phyloP scores from a whole-genome alignment of 805 yeast genomes.

The Candida bentonensis region DNA sequence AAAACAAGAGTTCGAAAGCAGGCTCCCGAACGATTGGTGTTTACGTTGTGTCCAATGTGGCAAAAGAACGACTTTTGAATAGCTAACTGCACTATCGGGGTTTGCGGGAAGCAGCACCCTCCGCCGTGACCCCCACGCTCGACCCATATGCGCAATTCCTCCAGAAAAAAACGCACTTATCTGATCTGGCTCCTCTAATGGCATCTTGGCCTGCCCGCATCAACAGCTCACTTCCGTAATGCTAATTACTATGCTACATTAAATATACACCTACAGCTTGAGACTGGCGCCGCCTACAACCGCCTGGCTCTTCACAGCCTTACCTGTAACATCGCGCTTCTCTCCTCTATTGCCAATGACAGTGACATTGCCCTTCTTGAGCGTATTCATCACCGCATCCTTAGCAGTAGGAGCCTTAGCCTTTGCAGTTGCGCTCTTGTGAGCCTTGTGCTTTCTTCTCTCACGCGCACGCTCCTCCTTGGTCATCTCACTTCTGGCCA shows the following conservation, averaged over 20 bases:
- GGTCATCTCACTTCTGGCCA: constrained; percentile 67
- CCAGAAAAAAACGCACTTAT: too few relatives aligned
- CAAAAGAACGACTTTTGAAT: too few relatives aligned
- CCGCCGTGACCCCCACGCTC: too few relatives aligned
- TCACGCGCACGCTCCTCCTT: constrained; percentile 78
- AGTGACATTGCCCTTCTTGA: constrained; percentile 65
- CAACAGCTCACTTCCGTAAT: too few relatives aligned
- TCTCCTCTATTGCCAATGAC: constrained; percentile 66
- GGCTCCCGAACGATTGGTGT: too few relatives aligned
- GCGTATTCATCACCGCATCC: constrained; percentile 44
- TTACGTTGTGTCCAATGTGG: too few relatives aligned
- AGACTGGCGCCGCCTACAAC: background rate
- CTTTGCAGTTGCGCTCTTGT: constrained; percentile 46
- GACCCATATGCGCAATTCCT: too few relatives aligned
- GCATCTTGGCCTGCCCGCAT: too few relatives aligned
- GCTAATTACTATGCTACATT: background rate
- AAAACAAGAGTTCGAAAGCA: too few relatives aligned
- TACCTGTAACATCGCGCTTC: constrained; percentile 59
- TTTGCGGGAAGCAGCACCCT: too few relatives aligned
- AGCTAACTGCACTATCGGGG: too few relatives aligned
- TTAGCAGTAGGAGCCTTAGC: constrained; percentile 18
- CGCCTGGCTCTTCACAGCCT: constrained; percentile 34
- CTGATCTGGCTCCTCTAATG: too few relatives aligned
- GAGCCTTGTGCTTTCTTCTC: constrained; percentile 76
- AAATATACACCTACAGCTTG: background rate